Evolutionary conservation across 2,329 filamentous ascomycete species (phyloP), one percentile per base, ranked within the genome.

Genomic region (Colletotrichum truncatum): DNA sequence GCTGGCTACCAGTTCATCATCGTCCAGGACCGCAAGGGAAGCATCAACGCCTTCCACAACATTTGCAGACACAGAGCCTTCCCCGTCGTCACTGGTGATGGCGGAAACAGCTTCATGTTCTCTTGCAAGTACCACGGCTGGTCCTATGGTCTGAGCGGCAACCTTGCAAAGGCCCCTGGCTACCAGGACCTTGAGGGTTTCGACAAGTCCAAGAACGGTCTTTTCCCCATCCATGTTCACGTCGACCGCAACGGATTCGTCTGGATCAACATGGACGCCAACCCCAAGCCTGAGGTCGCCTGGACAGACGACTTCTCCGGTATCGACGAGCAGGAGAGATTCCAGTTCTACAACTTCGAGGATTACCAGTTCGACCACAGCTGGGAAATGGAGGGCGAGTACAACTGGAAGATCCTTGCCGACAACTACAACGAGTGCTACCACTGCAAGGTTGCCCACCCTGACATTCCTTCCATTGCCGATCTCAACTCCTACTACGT

Each of bases 401-500:
- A 83, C 72, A 88, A 88, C 77, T 89, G 86, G 86, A 89, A 89
- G 76, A 83, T 85, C 23, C 73, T 87, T 30, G 82, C 83, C 12
- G 87, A 90, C 72, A 89, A 90, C 77, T 90, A 88, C 79, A 90
- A 90, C 72, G 87, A 88, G 72, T 90, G 87, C 72, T 90, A 90
- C 70, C 87, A 89, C 77, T 89, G 86, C 77, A 82, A 83, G 53
- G 85, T 83, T 1, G 83, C 86, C 2, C 87, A 89, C 69, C 86
- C 87, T 3, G 85, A 87, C 62, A 84, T 89, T 30, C 80, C 84
- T 4, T 78, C 80, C 41, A 79, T 89, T n/a, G 82, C 86, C 45
- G 84, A 89, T 64, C 80, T 89, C 38, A 81, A 82, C 63, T 82
- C 82, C 4, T 89, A 89, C 75, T 75, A 78, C 39, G 84, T 86